Conservation (phyloP, 345 rosid species). For the Rhizophora apiculata region DNA sequence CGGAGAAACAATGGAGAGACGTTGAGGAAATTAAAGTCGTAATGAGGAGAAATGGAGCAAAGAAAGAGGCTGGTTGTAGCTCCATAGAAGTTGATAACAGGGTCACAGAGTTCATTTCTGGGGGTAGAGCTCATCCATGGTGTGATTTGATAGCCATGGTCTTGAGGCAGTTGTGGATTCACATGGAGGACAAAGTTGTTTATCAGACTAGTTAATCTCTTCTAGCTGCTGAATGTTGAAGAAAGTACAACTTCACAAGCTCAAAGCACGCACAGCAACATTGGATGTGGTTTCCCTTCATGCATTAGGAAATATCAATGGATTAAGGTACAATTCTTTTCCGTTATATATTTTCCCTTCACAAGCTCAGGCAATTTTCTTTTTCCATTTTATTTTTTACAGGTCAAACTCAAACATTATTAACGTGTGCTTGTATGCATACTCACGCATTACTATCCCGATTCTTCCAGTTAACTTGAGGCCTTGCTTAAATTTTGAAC, state of each 20-base stretch:
- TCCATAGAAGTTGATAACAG: slow-evolving; percentile 49
- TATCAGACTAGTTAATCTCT: slow-evolving; percentile 3
- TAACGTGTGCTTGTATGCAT: too few species aligned
- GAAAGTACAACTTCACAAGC: neutral
- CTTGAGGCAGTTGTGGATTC: slow-evolving; percentile 43
- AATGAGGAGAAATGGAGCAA: slow-evolving; percentile 61
- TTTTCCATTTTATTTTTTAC: too few species aligned
- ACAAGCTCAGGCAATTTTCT: too few species aligned
- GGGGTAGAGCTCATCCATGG: slow-evolving; percentile 43
- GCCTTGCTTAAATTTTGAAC: too few species aligned
- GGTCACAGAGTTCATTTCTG: slow-evolving; percentile 62
- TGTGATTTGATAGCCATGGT: slow-evolving; percentile 33
- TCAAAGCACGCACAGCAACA: too few species aligned
- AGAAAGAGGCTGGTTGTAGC: slow-evolving; percentile 71
- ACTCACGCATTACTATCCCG: too few species aligned
- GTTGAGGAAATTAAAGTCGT: slow-evolving; percentile 45
- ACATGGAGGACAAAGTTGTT: slow-evolving; percentile 28
- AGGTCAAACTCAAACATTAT: too few species aligned
- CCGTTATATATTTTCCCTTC: too few species aligned
- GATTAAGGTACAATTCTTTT: too few species aligned
- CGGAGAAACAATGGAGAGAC: slow-evolving; percentile 57
- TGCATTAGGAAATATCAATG: too few species aligned
- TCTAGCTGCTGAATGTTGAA: neutral
- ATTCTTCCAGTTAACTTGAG: too few species aligned
- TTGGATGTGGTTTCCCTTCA: too few species aligned